Conservation (phyloP, 164 flowering plant genomes). For the Vitis riparia region DNA sequence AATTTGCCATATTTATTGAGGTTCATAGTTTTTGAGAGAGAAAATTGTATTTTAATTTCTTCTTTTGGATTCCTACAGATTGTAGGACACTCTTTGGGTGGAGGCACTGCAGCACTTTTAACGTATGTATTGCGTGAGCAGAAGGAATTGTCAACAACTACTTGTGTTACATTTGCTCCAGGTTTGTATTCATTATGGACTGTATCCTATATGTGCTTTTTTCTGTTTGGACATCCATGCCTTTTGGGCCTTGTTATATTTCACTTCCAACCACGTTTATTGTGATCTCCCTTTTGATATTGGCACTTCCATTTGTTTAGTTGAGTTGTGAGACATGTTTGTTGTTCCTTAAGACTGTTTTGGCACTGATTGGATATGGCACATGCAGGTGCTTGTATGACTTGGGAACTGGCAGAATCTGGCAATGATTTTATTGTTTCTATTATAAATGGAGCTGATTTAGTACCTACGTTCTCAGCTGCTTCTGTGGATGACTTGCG, state of each 20-base stretch:
- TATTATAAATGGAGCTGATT: conserved; percentile 93
- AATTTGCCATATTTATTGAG: no score
- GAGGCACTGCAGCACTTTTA: conserved; percentile 95
- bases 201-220: background rate
- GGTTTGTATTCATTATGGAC: conserved; percentile 40
- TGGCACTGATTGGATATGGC: conserved; percentile 12
- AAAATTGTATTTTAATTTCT: background rate
- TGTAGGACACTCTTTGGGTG: conserved; percentile 97
- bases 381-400: conserved; percentile 93
- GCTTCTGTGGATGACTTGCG: conserved; percentile 97
- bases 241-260: background rate
- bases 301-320: background rate
- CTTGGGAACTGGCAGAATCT: conserved; percentile 97
- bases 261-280: background rate
- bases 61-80: conserved; percentile 41
- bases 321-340: no score
- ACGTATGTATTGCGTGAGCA: conserved; percentile 85
- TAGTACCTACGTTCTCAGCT: conserved; percentile 95
- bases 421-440: conserved; percentile 73
- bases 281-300: background rate
- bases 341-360: background rate
- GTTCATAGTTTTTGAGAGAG: background rate
- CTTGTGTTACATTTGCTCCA: conserved; percentile 97
- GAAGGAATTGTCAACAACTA: conserved; percentile 69
- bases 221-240: background rate